Base-by-base conservation (phyloP, 768 basidiomycete genomes). In the Gyrodon lividus region DNA sequence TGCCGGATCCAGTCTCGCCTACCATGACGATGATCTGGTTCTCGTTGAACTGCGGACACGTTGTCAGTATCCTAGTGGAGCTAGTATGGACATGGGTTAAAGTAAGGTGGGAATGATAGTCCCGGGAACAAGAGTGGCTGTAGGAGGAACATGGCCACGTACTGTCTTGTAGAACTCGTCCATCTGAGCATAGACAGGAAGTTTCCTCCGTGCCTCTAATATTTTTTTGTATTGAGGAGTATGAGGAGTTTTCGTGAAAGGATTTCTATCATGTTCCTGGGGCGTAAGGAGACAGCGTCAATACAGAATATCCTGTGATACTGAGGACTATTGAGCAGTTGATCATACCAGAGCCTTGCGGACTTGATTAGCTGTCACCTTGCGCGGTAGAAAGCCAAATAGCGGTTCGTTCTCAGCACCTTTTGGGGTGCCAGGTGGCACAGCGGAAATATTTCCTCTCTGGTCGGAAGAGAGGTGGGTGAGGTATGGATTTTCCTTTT, bases 1-100 rank as follows among this genome's bases (percentile, higher is more conserved):
- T 98, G 30, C 94, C 95, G 23, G 92, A 89, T 9, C 94, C 95
- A 0, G 95, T 97, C 75, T 97, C 95, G 60, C 95, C 90, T 52
- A 92, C 88, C 82, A 93, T 87, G 54, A 93, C 82, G 35, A 89
- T 86, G 56, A 97, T 87, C 74, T 96, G 93, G 67, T 92, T 54
- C 6, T 50, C 39, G 13, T 57, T 66, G 45, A 70, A 68, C 67
- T 68, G 34, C 4, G 1, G 17, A 50, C 1, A 41, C 45, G 24
- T 23, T 16, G 37, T 62, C 23, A 50, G 24, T 23, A 17, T 16
- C 35, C n/a, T 6, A 24, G 22, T 43, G 26, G 5, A n/a, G 43
- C 19, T 33, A 42, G 26, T 6, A 16, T 9, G 45, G 24, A 35
- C 22, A 47, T 16, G 5, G 5, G 6, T 38, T 14, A 22, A 24